A percentile compares a stretch with the other conserved stretches of the same genome.
Evolutionary conservation across 352 stramenopile genomes (phyloP).

Genomic region (Globisporangium nunn): DNA sequence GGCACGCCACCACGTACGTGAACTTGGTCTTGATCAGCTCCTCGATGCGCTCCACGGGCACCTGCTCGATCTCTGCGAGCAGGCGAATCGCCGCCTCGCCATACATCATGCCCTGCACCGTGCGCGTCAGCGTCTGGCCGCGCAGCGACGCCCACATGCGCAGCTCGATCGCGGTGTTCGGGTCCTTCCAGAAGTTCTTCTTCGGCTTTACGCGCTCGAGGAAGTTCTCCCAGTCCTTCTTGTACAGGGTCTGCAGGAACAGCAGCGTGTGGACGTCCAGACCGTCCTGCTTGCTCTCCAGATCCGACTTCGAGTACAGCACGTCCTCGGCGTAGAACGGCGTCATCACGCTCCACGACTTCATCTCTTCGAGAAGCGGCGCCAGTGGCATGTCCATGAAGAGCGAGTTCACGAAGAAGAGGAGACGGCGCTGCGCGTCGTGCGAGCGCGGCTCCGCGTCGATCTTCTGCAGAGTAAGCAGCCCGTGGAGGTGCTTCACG

Average conservation of each 20-base stretch:
- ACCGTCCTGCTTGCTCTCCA: conserved; percentile 95
- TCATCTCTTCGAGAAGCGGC: conserved; percentile 96
- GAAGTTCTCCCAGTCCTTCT: conserved; percentile 98
- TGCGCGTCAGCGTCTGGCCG: conserved; percentile 95
- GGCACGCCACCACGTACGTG: conserved; percentile 97
- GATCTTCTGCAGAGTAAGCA: conserved; percentile 95
- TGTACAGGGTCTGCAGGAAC: conserved; percentile 96
- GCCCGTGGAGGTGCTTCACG: conserved; percentile 88
- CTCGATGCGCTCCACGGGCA: conserved; percentile 88
- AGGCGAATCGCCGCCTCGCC: conserved; percentile 97
- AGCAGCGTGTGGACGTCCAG: conserved; percentile 82
- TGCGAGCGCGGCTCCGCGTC: conserved; percentile 96
- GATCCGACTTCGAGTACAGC: conserved; percentile 93
- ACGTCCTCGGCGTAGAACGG: conserved; percentile 99
- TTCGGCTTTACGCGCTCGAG: conserved; percentile 94
- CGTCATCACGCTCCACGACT: conserved; percentile 98
- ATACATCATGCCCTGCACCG: conserved; percentile 99
- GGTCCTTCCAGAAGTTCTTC: conserved; percentile 90
- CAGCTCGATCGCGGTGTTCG: conserved; percentile 81
- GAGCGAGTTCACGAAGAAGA: conserved; percentile 99
- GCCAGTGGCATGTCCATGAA: conserved; percentile 99
- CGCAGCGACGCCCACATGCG: conserved; percentile 97
- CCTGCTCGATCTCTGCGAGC: conserved; percentile 93
- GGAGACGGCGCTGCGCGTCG: conserved; percentile 92
- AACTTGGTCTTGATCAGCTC: conserved; percentile 98